These are phyloP conservation scores for Niebla homalea DNA, from an alignment of 495 filamentous ascomycete species.

Conservation along the genomic window DNA sequence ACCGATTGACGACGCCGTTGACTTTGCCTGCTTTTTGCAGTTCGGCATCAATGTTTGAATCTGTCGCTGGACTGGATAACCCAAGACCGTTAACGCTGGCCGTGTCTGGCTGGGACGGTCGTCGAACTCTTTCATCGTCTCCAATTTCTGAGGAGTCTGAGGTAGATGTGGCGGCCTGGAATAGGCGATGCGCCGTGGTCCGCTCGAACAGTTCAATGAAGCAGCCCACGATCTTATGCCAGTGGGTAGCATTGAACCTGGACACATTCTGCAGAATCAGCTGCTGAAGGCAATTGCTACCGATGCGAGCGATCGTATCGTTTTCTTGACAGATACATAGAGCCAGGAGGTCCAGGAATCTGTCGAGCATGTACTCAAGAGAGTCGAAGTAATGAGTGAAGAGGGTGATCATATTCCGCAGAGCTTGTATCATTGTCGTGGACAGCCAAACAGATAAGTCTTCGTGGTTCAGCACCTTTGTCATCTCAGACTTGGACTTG, in stretches of 20 bases:
- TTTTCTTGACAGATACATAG: constrained; percentile 99
- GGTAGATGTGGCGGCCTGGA: constrained; percentile 67
- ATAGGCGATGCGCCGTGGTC: constrained; percentile 88
- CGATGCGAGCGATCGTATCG: constrained; percentile 94
- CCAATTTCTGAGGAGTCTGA: constrained; percentile 18
- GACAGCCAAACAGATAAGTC: constrained; percentile 98
- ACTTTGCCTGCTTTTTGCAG: constrained; percentile 19
- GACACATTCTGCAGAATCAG: constrained; percentile 89
- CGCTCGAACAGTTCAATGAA: constrained; percentile 92
- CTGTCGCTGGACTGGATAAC: constrained; percentile 16
- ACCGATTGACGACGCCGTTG: constrained; percentile 14
- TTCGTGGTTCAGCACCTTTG: constrained; percentile 82
- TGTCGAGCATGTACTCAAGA: constrained; percentile 90
- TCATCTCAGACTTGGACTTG: constrained; percentile 90
- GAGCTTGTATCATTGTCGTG: constrained; percentile 97
- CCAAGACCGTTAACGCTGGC: constrained; percentile 19
- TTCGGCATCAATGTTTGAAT: constrained; percentile 4
- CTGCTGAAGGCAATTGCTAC: constrained; percentile 94
- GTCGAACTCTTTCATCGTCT: constrained; percentile 12
- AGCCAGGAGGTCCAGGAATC: constrained; percentile 83
- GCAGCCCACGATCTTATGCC: constrained; percentile 83
- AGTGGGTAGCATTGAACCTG: constrained; percentile 78
- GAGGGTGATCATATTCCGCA: constrained; percentile 94
- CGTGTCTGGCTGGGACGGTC: constrained; percentile 10
- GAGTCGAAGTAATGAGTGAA: constrained; percentile 98